Percentiles rank a stretch among this genome's conserved stretches.
Conservation (phyloP, 2,329 filamentous ascomycete species). For the Monilinia fructigena region DNA sequence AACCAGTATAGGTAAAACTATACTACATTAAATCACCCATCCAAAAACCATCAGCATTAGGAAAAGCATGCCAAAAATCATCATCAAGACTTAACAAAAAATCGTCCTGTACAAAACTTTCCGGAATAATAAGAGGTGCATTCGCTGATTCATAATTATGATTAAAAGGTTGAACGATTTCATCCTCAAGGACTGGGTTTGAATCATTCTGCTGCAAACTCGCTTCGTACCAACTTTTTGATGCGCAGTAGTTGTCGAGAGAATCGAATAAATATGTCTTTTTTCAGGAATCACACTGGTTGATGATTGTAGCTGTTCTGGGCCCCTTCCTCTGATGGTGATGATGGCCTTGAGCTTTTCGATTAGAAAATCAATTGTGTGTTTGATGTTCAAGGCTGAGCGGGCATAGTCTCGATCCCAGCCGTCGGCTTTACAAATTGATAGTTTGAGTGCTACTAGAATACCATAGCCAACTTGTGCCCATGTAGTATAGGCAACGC, state of each 20-base stretch:
- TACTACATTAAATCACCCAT: neutral
- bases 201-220: too few species aligned
- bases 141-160: neutral
- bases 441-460: conserved; percentile 22
- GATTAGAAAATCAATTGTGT: neutral
- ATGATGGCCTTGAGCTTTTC: neutral
- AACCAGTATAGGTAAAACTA: neutral
- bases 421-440: conserved; percentile 21
- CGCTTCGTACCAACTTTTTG: too few species aligned
- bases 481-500: conserved; percentile 21
- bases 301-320: neutral
- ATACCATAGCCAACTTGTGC: conserved; percentile 20
- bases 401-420: conserved; percentile 21
- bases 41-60: neutral
- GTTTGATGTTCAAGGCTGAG: neutral
- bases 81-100: neutral
- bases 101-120: neutral
- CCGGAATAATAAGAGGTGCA: neutral
- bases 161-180: neutral
- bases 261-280: neutral
- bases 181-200: too few species aligned
- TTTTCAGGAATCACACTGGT: neutral
- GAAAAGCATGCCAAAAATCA: neutral
- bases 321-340: neutral
- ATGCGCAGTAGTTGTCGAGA: too few species aligned